Evolutionary conservation across 1,139 yeast species (phyloP), one percentile per base, ranked within the genome.

Genomic region (Nakaseomyces nivariensis): DNA sequence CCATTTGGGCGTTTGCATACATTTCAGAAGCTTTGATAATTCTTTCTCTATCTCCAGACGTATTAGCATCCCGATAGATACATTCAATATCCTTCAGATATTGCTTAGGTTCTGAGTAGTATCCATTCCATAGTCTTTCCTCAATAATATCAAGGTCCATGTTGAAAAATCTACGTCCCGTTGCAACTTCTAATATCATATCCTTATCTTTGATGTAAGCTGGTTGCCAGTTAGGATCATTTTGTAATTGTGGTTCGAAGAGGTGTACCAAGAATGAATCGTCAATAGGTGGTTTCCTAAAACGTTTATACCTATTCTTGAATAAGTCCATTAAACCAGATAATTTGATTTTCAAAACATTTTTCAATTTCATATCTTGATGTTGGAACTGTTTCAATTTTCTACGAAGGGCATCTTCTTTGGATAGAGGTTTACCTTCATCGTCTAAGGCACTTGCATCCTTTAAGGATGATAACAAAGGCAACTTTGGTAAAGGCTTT

Each of bases 121-220:
- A 92, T 0, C 98, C 98, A 67, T 92, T 92, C 98, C 98, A 92
- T 50, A 94, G 71, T 51, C 98, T 75, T 62, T 92, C 98, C 62
- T 92, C 99, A 46, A 94, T 80, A 17, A 89, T 82, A 63, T 92
- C 98, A 53, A 94, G 72, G 62, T 92, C 98, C 87, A 92, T 94
- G 59, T 92, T 92, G 69, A 75, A 76, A 63, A 74, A 92, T 56
- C 74, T 75, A 51, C 77, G 79, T 1, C 95, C 95, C 0, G 95
- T 84, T 0, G 80, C 67, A 5, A 79, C 72, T 60, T 94, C 97
- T 32, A 80, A 68, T 56, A 94, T 87, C 92, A 82, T 85, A 57
- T 86, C 81, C 49, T 83, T 90, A 31, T 78, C 79, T 54, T 77
- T 78, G 26, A 72, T 76, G 62, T 85, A 92, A 0, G 70, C 67